Base-by-base conservation (phyloP, 768 basidiomycete genomes). In the Pholiota microspora region DNA sequence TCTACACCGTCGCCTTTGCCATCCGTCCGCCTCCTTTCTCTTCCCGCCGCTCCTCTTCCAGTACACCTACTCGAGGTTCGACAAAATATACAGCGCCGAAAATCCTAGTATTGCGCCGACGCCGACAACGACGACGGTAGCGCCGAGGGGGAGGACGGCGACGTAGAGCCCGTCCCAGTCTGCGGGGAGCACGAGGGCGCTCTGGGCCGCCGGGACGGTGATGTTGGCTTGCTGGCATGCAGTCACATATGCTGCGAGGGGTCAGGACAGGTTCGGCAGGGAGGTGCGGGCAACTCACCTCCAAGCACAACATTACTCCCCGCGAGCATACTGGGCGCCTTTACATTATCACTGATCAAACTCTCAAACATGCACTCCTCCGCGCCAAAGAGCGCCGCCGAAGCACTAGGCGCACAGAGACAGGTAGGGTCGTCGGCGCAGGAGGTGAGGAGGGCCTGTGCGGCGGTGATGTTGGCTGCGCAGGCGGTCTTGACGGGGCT, bases 351-450 rank as follows among this genome's bases (percentile, higher is more conserved):
- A 7, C 63, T 62, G 58, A 92, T 77, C 24, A 89, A 69, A 53
- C 71, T 70, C 36, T 69, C 65, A 63, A 86, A 84, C 77, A 86
- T 79, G 73, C 88, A 91, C 62, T 84, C 81, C 66, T 91, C 79
- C 69, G 88, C 88, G 29, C 62, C 47, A 1, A 74, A 68, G 52
- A 91, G 67, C 1, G 70, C 59, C 0, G 65, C 53, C 73, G 2
- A 78, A 9, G 18, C 21, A 10, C 40, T 10, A 8, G 40, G 2
- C 21, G 40, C 21, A 10, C n/a, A 42, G 16, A 42, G 18, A 90
- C 16, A 58, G n/a, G n/a, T 55, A 29, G 78, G 67, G 57, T 81
- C 70, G 51, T 73, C 64, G 15, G 66, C 65, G 67, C 88, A 88
- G 21, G 62, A 67, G 63, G 76, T 55, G 35, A 75, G 58, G 23